phyloP scores from a whole-genome alignment of 305 asterid species.

The Fraxinus greggii region DNA sequence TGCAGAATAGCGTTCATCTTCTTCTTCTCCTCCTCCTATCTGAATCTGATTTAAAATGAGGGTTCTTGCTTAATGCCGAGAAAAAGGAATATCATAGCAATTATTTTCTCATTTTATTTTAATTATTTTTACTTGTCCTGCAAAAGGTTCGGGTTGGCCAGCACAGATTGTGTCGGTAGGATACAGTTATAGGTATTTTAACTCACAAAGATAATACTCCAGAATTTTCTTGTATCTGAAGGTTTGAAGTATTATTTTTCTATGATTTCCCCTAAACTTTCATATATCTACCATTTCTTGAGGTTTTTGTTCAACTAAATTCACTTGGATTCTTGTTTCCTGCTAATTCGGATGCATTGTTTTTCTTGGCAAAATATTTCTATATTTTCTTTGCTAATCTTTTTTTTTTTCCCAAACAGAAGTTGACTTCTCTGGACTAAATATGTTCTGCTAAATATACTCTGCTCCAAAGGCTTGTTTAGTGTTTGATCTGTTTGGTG shows the following conservation, averaged over 20 bases:
- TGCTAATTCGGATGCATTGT: not conserved
- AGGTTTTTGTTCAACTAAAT: constrained; percentile 6
- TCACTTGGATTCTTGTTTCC: not conserved
- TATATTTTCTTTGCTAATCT: not conserved
- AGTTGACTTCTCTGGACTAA: not conserved
- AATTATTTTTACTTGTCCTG: constrained; percentile 29
- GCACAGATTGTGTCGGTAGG: constrained; percentile 17
- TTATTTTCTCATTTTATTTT: constrained; percentile 27
- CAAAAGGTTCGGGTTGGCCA: constrained; percentile 25
- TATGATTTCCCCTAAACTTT: constrained; percentile 19
- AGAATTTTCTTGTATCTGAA: not conserved
- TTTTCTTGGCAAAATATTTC: not conserved
- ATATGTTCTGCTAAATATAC: not conserved
- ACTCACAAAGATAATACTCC: not conserved
- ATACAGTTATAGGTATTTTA: constrained; percentile 21
- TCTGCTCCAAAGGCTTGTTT: not conserved
- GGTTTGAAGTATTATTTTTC: constrained; percentile 4
- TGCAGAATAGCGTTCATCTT: constrained; percentile 1
- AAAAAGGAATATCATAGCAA: constrained; percentile 28
- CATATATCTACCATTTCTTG: not conserved
- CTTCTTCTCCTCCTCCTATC: constrained; percentile 26
- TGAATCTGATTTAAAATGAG: constrained; percentile 27
- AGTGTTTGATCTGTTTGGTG: not conserved
- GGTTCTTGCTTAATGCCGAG: constrained; percentile 26
- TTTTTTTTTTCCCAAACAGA: not conserved